Evolutionary conservation across 1,284 basidiomycete genomes (phyloP).

Genomic region (Ganoderma leucocontextum): DNA sequence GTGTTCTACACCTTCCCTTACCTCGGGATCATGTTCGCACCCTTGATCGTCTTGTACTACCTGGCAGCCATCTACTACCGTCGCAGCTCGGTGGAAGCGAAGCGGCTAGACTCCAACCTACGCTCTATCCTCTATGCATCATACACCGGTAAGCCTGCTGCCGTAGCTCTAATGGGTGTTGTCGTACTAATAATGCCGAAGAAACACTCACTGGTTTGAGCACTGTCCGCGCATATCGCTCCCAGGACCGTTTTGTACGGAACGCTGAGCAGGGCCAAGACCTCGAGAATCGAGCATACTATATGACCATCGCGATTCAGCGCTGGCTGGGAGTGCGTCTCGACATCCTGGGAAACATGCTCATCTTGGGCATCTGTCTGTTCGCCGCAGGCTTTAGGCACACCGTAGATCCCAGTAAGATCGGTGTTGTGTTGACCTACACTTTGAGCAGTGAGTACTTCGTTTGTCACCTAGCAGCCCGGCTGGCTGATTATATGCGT

Average conservation of each 20-base stretch:
- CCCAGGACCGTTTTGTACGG: slow-evolving; percentile 53
- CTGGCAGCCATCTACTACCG: slow-evolving; percentile 60
- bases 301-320: slow-evolving; percentile 76
- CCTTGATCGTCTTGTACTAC: slow-evolving; percentile 59
- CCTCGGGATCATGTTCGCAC: slow-evolving; percentile 66
- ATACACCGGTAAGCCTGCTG: slow-evolving; percentile 45
- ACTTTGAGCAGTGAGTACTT: slow-evolving; percentile 61
- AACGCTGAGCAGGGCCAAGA: slow-evolving; percentile 61
- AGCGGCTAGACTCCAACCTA: slow-evolving; percentile 75
- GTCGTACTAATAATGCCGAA: slow-evolving; percentile 40
- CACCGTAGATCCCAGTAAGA: slow-evolving; percentile 56
- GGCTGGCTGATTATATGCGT: slow-evolving; percentile 6
- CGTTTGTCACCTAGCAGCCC: neutral
- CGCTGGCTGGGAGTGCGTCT: slow-evolving; percentile 69
- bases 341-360: slow-evolving; percentile 74
- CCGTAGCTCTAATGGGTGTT: neutral
- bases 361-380: slow-evolving; percentile 78
- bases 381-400: slow-evolving; percentile 66
- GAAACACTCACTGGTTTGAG: slow-evolving; percentile 71
- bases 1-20: slow-evolving; percentile 73
- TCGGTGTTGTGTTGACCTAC: slow-evolving; percentile 72
- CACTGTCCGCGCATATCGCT: slow-evolving; percentile 71
- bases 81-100: slow-evolving; percentile 68
- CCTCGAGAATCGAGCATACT: slow-evolving; percentile 78
- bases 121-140: slow-evolving; percentile 71